phyloP scores from a whole-genome alignment of 202 grass and related monocot species.

The Zizania palustris region DNA sequence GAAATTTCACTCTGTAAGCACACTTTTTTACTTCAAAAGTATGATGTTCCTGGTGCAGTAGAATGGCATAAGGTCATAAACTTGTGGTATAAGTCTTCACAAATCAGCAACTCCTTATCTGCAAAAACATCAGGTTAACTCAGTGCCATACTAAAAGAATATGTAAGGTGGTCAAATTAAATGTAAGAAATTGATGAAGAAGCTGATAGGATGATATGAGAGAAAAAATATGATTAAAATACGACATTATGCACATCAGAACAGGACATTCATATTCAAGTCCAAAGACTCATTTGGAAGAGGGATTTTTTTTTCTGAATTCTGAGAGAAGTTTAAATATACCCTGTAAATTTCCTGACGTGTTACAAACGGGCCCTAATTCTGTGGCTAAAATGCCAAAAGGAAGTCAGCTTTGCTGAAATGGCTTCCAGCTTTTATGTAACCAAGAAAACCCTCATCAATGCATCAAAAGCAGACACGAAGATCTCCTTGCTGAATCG shows the following conservation, averaged over 20 bases:
- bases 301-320: background rate
- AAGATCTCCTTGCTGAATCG: slow-evolving; percentile 29
- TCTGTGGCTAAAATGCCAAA: slow-evolving; percentile 30
- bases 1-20: slow-evolving; percentile 31
- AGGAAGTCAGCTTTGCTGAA: slow-evolving; percentile 38
- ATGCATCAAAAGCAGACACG: slow-evolving; percentile 40
- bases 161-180: background rate
- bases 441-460: slow-evolving; percentile 14
- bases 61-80: background rate
- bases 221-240: slow-evolving; percentile 36
- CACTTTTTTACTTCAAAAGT: slow-evolving; percentile 25
- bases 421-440: slow-evolving; percentile 4
- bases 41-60: slow-evolving; percentile 5
- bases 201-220: background rate
- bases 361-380: background rate
- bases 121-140: slow-evolving; percentile 23
- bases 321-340: too few species aligned
- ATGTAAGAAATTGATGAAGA: slow-evolving; percentile 1
- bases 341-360: background rate
- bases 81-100: background rate
- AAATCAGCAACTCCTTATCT: slow-evolving; percentile 38
- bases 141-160: slow-evolving; percentile 4
- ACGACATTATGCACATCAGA: background rate
- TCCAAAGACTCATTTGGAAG: background rate
- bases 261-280: slow-evolving; percentile 8